Conservation (phyloP, 2,329 filamentous ascomycete genomes). For the Chalara sp. region DNA sequence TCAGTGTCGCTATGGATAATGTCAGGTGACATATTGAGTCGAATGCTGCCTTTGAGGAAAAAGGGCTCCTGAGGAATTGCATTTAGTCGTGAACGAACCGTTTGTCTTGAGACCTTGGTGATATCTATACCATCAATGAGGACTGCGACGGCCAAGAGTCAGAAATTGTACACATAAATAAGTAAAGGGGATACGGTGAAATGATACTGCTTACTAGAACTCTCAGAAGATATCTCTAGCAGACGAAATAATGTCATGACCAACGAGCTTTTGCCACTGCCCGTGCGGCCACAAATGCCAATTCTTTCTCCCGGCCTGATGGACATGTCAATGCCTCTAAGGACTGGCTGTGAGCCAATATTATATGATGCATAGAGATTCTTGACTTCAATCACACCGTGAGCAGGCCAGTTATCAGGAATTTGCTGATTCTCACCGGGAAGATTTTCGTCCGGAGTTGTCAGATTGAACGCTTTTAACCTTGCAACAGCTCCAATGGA, state of each 20-base stretch:
- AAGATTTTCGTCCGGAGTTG: constrained; percentile 14
- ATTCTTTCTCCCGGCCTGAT: constrained; percentile 46
- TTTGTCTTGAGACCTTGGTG: constrained; percentile 31
- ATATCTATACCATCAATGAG: constrained; percentile 40
- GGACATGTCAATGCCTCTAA: constrained; percentile 32
- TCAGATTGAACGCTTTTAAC: constrained; percentile 11
- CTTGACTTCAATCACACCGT: neutral
- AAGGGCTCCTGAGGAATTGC: constrained; percentile 40
- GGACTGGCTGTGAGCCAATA: neutral
- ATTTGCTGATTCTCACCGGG: constrained; percentile 6
- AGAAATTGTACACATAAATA: too few relatives aligned
- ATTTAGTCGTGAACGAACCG: constrained; percentile 33
- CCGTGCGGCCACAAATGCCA: constrained; percentile 37
- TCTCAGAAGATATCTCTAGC: constrained; percentile 31
- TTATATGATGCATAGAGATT: neutral
- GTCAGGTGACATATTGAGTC: constrained; percentile 40
- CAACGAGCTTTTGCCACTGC: constrained; percentile 35
- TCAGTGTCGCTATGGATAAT: constrained; percentile 29
- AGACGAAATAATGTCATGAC: constrained; percentile 41
- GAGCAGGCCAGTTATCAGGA: constrained; percentile 6
- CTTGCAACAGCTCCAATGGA: constrained; percentile 22
- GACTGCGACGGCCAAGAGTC: too few relatives aligned
- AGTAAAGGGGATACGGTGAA: too few relatives aligned
- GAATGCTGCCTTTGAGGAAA: constrained; percentile 38
- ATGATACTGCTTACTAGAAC: constrained; percentile 27